Base-by-base conservation (phyloP, 768 basidiomycete genomes). In the Hirschioporus abietinus region DNA sequence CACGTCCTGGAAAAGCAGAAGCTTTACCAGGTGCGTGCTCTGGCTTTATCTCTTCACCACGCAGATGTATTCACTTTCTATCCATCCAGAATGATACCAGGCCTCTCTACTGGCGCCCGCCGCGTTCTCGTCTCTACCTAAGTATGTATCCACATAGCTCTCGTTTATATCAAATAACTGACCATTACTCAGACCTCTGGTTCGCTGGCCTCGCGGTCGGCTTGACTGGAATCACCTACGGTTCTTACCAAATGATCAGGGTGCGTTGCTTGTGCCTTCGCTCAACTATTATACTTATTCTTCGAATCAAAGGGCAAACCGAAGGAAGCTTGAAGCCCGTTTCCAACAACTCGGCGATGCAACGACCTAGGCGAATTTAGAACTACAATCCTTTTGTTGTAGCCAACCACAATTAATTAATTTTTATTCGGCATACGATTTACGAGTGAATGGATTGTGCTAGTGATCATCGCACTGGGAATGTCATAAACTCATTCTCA, bases 1-100 rank as follows among this genome's bases (percentile, higher is more conserved):
- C 74, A 75, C 65, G 82, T 91, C 68, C 75, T 85, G 58, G 85
- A 88, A 78, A 87, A 78, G 74, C 91, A 93, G 78, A 85, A 78
- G 79, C 68, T 74, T 60, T 82, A 86, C 76, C 92, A 93, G 82
- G 92, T 91, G 67, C 36, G 75, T 70, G 58, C 34, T 63, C 26
- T 10, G 42, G 25, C n/a, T 12, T 20, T 30, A 67, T 68, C 63
- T 69, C 69, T 65, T 65, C 23, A 35, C 7, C 24, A 36, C 10
- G 18, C 42, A 52, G 42, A 52, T 12, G 12, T 52, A 20, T 59
- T 65, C 64, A 65, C n/a, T 59, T 63, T 64, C 67, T 67, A 58
- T 65, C 62, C 20, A 34, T 69, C 30, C 65, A 83, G 76, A 66
- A 74, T 26, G 78, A 86, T 63, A 76, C 81, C 70, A 77, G 76